These are phyloP conservation scores for Calonectria fujianensis DNA, from an alignment of 2,329 filamentous ascomycete species.

Conservation along the genomic window DNA sequence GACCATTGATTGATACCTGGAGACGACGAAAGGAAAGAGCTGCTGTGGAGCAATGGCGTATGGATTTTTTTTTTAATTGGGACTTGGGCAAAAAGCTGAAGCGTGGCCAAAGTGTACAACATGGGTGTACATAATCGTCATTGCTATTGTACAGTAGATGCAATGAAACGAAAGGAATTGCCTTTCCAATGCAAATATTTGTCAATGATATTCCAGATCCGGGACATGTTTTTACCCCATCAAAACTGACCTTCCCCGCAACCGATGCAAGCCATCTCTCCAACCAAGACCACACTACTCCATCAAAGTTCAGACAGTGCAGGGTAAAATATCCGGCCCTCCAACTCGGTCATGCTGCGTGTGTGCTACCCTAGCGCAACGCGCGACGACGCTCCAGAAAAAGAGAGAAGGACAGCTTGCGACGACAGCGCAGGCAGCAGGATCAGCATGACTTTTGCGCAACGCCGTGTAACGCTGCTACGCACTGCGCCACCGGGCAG, in stretches of 20 bases:
- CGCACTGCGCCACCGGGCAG: constrained; percentile 19
- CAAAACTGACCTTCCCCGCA: constrained; percentile 48
- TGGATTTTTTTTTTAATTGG: constrained; percentile 15
- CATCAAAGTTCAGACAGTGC: constrained; percentile 5
- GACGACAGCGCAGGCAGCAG: constrained; percentile 3
- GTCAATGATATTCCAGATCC: constrained; percentile 40
- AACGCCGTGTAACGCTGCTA: constrained; percentile 2
- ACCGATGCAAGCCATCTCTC: constrained; percentile 33
- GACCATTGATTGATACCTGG: constrained; percentile 37
- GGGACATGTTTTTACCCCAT: constrained; percentile 47
- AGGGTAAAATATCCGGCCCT: constrained; percentile 31
- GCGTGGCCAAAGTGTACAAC: constrained; percentile 4
- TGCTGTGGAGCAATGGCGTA: constrained; percentile 34
- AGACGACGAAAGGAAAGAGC: constrained; percentile 15
- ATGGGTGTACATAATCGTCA: constrained; percentile 27
- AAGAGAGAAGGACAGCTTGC: not conserved
- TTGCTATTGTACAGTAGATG: constrained; percentile 47
- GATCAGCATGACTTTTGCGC: not conserved
- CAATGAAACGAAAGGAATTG: constrained; percentile 35
- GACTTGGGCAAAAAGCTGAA: constrained; percentile 30
- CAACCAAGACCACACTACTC: constrained; percentile 18
- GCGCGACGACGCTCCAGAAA: not conserved
- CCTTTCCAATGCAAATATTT: constrained; percentile 37
- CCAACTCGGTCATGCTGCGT: constrained; percentile 12
- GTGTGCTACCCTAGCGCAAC: not conserved